Conservation (phyloP, 2,329 filamentous ascomycete species). For the Zasmidium cellare region DNA sequence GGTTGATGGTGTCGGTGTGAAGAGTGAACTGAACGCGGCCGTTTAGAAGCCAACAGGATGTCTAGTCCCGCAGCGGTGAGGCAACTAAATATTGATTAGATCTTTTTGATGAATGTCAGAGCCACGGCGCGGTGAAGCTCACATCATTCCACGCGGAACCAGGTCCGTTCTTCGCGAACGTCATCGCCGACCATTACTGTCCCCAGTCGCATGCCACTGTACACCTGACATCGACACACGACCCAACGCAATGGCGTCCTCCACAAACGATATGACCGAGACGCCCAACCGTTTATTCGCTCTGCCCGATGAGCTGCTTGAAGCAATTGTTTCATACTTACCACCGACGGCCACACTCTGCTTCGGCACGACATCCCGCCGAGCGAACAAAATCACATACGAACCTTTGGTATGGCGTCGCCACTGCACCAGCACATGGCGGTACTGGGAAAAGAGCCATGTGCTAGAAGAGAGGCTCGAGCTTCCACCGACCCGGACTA, state of each 20-base stretch:
- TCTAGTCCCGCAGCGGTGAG: not conserved
- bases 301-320: conserved; percentile 82
- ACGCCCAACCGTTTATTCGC: conserved; percentile 15
- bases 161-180: not conserved
- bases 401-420: conserved; percentile 77
- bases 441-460: conserved; percentile 72
- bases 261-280: not conserved
- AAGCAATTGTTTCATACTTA: conserved; percentile 70
- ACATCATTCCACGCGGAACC: not conserved
- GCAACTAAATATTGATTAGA: not conserved
- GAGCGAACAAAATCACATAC: conserved; percentile 65
- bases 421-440: conserved; percentile 69
- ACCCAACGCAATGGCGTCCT: not conserved
- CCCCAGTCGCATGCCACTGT: not conserved
- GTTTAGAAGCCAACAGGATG: not conserved
- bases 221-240: not conserved
- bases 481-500: conserved; percentile 29
- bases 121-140: no score
- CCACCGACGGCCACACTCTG: conserved; percentile 52
- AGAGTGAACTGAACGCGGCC: not conserved
- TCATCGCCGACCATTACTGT: not conserved
- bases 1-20: not conserved
- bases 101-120: no score
- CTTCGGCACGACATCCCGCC: conserved; percentile 61
- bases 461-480: conserved; percentile 58